phyloP scores from a whole-genome alignment of 1,284 basidiomycete species.

The Neonothopanus nambi region DNA sequence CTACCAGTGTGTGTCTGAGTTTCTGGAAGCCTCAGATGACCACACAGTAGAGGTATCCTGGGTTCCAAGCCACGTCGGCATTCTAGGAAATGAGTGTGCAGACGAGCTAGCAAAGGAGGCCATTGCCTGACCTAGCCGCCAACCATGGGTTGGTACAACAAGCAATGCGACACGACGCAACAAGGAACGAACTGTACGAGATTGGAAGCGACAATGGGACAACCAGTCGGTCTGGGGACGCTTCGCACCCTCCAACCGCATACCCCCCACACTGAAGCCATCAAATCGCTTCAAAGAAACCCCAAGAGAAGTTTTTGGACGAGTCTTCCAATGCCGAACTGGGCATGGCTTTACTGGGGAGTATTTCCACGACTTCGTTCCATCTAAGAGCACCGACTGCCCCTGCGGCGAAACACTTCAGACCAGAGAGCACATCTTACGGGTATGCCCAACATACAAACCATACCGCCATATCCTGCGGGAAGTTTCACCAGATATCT shows the following conservation, averaged over 20 bases:
- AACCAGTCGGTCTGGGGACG: constrained; percentile 15
- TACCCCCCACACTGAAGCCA: constrained; percentile 24
- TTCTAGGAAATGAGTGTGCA: constrained; percentile 30
- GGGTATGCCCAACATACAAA: constrained; percentile 26
- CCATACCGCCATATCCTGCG: constrained; percentile 20
- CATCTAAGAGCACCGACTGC: constrained; percentile 24
- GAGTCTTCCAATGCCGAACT: constrained; percentile 26
- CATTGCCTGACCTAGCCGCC: too few relatives aligned
- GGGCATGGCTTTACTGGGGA: constrained; percentile 30
- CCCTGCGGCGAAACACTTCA: constrained; percentile 28
- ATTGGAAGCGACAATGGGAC: constrained; percentile 24
- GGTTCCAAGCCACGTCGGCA: constrained; percentile 29
- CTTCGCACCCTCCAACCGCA: constrained; percentile 26
- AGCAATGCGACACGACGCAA: constrained; percentile 16
- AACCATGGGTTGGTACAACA: not conserved
- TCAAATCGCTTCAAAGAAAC: constrained; percentile 17
- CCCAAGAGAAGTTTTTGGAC: constrained; percentile 23
- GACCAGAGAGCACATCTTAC: constrained; percentile 30
- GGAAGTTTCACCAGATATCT: constrained; percentile 13
- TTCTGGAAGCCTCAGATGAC: constrained; percentile 20
- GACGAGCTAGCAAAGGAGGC: constrained; percentile 30
- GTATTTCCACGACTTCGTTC: constrained; percentile 28
- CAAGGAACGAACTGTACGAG: constrained; percentile 14
- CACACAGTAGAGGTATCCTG: constrained; percentile 24
- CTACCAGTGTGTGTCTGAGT: constrained; percentile 13